These are phyloP conservation scores for Pythium oligandrum DNA, from an alignment of 352 stramenopile genomes.

Conservation along the genomic window DNA sequence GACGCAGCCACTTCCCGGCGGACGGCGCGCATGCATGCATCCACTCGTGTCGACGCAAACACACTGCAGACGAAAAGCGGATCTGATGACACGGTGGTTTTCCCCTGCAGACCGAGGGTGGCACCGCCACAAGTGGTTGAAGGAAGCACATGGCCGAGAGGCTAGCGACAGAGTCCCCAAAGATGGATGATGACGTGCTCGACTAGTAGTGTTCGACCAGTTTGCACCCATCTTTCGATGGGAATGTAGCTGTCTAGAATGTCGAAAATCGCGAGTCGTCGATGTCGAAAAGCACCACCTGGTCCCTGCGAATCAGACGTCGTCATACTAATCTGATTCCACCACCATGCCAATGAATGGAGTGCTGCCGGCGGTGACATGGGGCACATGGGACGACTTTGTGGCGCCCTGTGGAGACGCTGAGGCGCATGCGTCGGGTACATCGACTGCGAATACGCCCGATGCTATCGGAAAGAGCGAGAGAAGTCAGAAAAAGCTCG, in stretches of 20 bases:
- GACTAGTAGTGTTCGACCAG: too few relatives aligned
- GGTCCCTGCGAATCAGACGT: neutral
- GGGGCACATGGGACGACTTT: conserved; percentile 66
- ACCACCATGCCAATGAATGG: conserved; percentile 49
- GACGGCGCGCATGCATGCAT: too few relatives aligned
- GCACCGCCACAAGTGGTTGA: too few relatives aligned
- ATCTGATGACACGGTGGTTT: too few relatives aligned
- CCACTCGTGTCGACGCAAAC: too few relatives aligned
- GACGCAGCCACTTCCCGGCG: conserved; percentile 1
- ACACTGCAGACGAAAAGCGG: too few relatives aligned
- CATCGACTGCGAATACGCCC: neutral
- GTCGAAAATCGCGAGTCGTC: neutral
- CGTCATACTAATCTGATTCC: neutral
- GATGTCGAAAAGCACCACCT: neutral
- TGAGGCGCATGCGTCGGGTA: neutral
- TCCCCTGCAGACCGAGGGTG: too few relatives aligned
- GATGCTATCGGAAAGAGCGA: conserved; percentile 28
- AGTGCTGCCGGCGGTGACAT: conserved; percentile 59
- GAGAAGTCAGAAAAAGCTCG: conserved; percentile 28
- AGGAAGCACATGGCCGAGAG: too few relatives aligned
- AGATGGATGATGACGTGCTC: too few relatives aligned
- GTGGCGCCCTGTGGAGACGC: neutral
- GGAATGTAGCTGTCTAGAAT: conserved; percentile 2
- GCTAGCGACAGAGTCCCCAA: too few relatives aligned
- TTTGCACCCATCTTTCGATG: too few relatives aligned